These are phyloP conservation scores for Colletotrichum noveboracense DNA, from an alignment of 2,329 filamentous ascomycete genomes.

Conservation along the genomic window DNA sequence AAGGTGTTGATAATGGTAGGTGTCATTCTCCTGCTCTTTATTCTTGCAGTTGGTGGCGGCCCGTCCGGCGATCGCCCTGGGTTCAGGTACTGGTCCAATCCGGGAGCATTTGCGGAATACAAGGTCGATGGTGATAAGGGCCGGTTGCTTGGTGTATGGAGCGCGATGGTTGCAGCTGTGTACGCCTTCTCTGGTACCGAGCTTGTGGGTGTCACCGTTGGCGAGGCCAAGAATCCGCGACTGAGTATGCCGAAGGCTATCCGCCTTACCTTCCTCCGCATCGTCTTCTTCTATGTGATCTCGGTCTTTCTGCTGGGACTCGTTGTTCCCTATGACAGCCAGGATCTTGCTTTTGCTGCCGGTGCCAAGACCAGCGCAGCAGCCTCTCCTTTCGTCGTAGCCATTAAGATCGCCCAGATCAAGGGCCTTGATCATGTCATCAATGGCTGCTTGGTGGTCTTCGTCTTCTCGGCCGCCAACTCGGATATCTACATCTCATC, in stretches of 20 bases:
- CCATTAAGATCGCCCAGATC: conserved; percentile 7
- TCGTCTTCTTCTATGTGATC: conserved; percentile 71
- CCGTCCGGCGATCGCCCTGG: conserved; percentile 41
- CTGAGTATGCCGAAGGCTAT: conserved; percentile 71
- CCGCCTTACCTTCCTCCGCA: conserved; percentile 72
- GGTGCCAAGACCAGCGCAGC: conserved; percentile 37
- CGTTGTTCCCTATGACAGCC: conserved; percentile 66
- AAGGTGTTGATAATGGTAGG: conserved; percentile 50
- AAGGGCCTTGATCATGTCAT: conserved; percentile 16
- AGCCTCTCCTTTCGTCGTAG: conserved; percentile 21
- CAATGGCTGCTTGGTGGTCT: conserved; percentile 6
- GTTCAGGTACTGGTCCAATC: conserved; percentile 49
- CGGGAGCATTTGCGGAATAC: conserved; percentile 46
- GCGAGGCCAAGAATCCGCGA: conserved; percentile 71
- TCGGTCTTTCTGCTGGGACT: conserved; percentile 71
- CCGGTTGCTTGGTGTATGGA: conserved; percentile 45
- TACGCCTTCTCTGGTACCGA: conserved; percentile 60
- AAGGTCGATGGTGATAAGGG: conserved; percentile 35
- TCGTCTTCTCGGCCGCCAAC: conserved; percentile 5
- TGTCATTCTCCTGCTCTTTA: conserved; percentile 41
- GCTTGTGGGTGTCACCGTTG: conserved; percentile 72
- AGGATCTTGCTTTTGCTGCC: conserved; percentile 45
- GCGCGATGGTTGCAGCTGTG: conserved; percentile 40
- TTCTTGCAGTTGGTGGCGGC: conserved; percentile 44
- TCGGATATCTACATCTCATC: conserved; percentile 40